These are phyloP conservation scores for Abrus pulchellus DNA, from an alignment of 306 rosid genomes.

Conservation along the genomic window DNA sequence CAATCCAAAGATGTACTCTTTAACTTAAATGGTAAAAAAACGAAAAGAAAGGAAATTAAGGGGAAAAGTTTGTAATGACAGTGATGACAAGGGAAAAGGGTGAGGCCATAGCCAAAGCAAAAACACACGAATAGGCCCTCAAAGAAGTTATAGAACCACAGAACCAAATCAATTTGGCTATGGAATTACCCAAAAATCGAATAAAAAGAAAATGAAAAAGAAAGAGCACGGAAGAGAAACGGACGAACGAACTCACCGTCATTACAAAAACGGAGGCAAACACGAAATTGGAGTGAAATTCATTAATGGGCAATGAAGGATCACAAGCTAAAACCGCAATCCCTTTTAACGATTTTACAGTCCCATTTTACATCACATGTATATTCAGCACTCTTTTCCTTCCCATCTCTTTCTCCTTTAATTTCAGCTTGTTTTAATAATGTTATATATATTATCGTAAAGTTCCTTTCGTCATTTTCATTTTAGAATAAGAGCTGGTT, in stretches of 20 bases:
- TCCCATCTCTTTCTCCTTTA: not conserved
- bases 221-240: not conserved
- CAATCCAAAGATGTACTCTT: not conserved
- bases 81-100: constrained; percentile 21
- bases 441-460: constrained; percentile 13
- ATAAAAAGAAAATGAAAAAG: not conserved
- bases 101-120: not conserved
- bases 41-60: not conserved
- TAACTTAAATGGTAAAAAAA: not conserved
- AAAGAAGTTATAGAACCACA: constrained; percentile 11
- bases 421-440: constrained; percentile 6
- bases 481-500: not conserved
- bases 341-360: constrained; percentile 61
- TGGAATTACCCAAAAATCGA: not conserved
- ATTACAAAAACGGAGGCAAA: constrained; percentile 39
- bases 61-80: not conserved
- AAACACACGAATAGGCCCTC: constrained; percentile 21
- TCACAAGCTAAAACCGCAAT: constrained; percentile 56
- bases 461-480: constrained; percentile 21
- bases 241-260: constrained; percentile 58
- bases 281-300: constrained; percentile 61
- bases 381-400: not conserved
- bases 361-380: constrained; percentile 58
- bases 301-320: constrained; percentile 65
- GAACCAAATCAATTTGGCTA: constrained; percentile 28